phyloP scores from a whole-genome alignment of 164 flowering plant species.

The Magnolia changhungtana region DNA sequence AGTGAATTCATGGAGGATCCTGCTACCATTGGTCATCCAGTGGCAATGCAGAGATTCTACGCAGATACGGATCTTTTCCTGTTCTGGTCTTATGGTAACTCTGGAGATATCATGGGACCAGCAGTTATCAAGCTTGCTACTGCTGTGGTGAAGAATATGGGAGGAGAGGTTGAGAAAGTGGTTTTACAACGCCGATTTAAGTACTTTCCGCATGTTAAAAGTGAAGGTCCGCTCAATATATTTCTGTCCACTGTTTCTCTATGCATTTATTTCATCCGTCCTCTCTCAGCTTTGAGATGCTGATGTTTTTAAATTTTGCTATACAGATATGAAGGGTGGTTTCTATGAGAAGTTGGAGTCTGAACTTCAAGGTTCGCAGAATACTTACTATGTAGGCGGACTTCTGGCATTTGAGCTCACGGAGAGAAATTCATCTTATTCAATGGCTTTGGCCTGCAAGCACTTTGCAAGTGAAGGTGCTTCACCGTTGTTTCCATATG shows the following conservation, averaged over 20 bases:
- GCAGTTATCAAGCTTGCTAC: constrained; percentile 46
- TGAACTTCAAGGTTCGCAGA: constrained; percentile 61
- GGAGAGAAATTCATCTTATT: constrained; percentile 74
- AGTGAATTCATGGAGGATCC: constrained; percentile 77
- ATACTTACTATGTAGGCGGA: constrained; percentile 74
- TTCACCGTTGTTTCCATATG: constrained; percentile 52
- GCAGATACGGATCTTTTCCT: constrained; percentile 60
- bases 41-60: constrained; percentile 78
- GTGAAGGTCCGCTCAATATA: constrained; percentile 49
- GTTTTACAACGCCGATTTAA: constrained; percentile 64
- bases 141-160: constrained; percentile 46
- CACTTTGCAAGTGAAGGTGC: constrained; percentile 56
- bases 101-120: constrained; percentile 43
- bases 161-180: constrained; percentile 52
- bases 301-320: constrained; percentile 11
- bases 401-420: constrained; percentile 85
- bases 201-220: constrained; percentile 71
- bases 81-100: constrained; percentile 85
- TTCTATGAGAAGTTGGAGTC: constrained; percentile 63
- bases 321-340: constrained; percentile 68
- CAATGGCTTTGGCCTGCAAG: constrained; percentile 58
- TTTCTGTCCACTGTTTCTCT: not conserved
- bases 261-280: not conserved
- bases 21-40: constrained; percentile 67
- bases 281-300: not conserved